phyloP scores from a whole-genome alignment of 495 filamentous ascomycete species.

The Hypoxylon intermedium region DNA sequence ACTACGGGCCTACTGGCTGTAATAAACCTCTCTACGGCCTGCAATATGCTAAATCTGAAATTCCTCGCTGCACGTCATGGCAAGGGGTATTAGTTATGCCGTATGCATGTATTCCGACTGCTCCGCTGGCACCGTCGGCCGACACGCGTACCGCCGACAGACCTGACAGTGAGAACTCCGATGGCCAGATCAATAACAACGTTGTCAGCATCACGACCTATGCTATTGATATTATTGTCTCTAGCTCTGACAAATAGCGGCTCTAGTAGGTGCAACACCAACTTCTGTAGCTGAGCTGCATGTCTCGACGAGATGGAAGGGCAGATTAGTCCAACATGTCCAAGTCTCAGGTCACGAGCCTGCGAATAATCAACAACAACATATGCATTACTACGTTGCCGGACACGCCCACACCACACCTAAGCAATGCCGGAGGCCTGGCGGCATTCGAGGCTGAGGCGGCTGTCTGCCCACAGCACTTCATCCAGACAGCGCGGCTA shows the following conservation, averaged over 20 bases:
- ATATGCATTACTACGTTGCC: constrained; percentile 1
- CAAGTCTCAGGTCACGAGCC: constrained; percentile 27
- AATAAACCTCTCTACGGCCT: background rate
- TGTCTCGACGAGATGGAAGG: constrained; percentile 36
- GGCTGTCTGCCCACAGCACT: constrained; percentile 15
- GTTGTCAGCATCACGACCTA: background rate
- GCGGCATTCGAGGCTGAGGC: constrained; percentile 36
- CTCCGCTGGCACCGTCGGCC: constrained; percentile 27
- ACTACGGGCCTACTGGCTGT: background rate
- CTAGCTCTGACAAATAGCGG: constrained; percentile 22
- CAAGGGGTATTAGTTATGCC: constrained; percentile 1
- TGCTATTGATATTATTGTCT: constrained; percentile 31
- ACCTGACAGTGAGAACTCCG: constrained; percentile 11
- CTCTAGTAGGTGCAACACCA: constrained; percentile 22
- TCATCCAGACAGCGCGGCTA: constrained; percentile 21
- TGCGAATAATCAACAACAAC: constrained; percentile 13
- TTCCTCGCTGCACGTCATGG: constrained; percentile 19
- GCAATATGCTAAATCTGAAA: background rate
- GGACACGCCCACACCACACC: too few species aligned
- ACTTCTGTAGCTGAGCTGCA: constrained; percentile 31
- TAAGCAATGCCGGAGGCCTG: constrained; percentile 26
- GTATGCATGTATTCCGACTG: constrained; percentile 16
- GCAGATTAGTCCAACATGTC: constrained; percentile 17
- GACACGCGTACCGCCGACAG: constrained; percentile 17
- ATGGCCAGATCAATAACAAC: constrained; percentile 6